Percentiles rank a stretch among this genome's conserved stretches.
These are phyloP conservation scores for Phytophthora cactorum DNA, from an alignment of 352 stramenopile species.

Conservation along the genomic window DNA sequence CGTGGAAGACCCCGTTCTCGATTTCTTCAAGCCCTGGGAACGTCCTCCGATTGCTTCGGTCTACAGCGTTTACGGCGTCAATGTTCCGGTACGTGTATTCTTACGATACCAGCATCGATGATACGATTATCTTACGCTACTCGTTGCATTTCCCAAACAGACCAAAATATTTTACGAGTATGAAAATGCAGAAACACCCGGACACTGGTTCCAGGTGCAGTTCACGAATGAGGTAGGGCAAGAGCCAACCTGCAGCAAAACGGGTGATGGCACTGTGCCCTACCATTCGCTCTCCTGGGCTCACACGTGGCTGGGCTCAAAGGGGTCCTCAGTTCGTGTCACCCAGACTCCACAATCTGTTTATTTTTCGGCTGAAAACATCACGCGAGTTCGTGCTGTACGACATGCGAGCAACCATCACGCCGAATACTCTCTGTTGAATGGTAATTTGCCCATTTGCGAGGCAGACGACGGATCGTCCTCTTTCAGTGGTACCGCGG, in stretches of 20 bases:
- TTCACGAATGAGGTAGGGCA: constrained; percentile 55
- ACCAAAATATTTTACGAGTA: constrained; percentile 81
- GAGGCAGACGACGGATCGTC: constrained; percentile 20
- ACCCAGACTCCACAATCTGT: constrained; percentile 77
- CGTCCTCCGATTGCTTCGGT: constrained; percentile 75
- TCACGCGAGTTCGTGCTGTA: constrained; percentile 53
- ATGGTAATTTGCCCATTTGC: constrained; percentile 48
- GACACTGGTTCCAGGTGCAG: constrained; percentile 72
- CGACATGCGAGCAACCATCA: constrained; percentile 56
- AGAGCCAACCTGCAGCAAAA: constrained; percentile 68
- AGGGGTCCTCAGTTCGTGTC: constrained; percentile 56
- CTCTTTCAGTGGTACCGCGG: constrained; percentile 19
- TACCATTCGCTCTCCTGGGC: constrained; percentile 86
- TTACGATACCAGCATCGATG: neutral
- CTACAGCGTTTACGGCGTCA: constrained; percentile 82
- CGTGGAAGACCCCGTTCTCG: constrained; percentile 65
- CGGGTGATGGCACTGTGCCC: constrained; percentile 72
- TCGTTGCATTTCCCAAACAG: constrained; percentile 23
- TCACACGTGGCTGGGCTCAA: constrained; percentile 73
- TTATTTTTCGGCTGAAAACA: constrained; percentile 70
- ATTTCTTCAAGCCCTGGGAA: constrained; percentile 64
- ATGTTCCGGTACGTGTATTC: constrained; percentile 56
- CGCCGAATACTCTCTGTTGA: constrained; percentile 63
- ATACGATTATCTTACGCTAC: neutral
- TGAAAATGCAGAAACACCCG: constrained; percentile 50